These are phyloP conservation scores for Phaeomoniella chlamydospora DNA, from an alignment of 2,329 filamentous ascomycete genomes.

Conservation along the genomic window DNA sequence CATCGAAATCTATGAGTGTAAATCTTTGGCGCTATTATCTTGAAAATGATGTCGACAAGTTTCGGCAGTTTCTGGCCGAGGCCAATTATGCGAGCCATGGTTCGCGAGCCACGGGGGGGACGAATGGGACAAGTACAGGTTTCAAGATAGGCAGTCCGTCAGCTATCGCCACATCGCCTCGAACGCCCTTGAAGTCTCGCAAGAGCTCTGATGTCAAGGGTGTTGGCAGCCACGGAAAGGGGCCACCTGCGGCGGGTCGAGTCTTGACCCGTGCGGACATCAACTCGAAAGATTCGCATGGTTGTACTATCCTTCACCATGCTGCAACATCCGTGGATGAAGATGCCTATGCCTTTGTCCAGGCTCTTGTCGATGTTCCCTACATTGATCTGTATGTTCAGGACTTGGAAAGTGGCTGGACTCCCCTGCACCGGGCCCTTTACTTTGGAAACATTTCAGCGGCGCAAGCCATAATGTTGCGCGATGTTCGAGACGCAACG, in stretches of 20 bases:
- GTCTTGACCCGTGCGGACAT: constrained; percentile 51
- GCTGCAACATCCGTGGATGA: constrained; percentile 61
- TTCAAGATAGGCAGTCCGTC: constrained; percentile 18
- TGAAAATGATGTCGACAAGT: constrained; percentile 93
- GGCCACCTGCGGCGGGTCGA: constrained; percentile 4
- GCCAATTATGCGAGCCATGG: not conserved
- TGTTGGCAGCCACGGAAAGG: constrained; percentile 2
- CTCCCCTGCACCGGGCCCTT: constrained; percentile 76
- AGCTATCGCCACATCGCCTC: constrained; percentile 33
- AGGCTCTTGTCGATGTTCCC: constrained; percentile 67
- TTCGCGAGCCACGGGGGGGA: constrained; percentile 46
- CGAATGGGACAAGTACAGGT: constrained; percentile 5
- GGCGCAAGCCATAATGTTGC: constrained; percentile 66
- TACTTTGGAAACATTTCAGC: constrained; percentile 83
- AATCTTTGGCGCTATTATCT: constrained; percentile 93
- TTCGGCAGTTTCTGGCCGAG: constrained; percentile 71
- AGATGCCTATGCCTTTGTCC: constrained; percentile 59
- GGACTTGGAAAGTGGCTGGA: constrained; percentile 91
- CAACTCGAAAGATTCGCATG: constrained; percentile 70
- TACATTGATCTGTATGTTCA: constrained; percentile 74
- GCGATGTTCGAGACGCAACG: constrained; percentile 54
- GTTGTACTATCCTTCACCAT: constrained; percentile 72
- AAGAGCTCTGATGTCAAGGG: constrained; percentile 9
- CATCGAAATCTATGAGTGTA: constrained; percentile 68
- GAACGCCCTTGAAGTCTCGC: constrained; percentile 10